Percentiles rank a stretch among this genome's conserved stretches.
These are phyloP conservation scores for Alternaria brassicicola DNA, from an alignment of 2,329 filamentous ascomycete species.

Conservation along the genomic window DNA sequence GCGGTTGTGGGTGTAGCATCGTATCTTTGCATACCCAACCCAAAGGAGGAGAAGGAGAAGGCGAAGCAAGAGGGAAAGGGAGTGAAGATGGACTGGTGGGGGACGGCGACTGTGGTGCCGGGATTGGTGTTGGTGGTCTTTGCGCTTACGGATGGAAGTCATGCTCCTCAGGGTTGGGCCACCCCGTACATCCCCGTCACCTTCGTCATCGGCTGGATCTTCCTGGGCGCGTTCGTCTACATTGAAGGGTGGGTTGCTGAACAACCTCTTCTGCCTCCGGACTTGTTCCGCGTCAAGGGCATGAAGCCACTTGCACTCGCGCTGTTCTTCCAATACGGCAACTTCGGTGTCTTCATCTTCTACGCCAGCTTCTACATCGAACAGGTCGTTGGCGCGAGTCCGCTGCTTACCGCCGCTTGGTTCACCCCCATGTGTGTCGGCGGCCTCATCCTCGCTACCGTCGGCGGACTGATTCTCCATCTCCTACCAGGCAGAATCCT, in stretches of 20 bases:
- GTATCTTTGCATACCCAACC: slow-evolving; percentile 39
- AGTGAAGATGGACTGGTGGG: slow-evolving; percentile 49
- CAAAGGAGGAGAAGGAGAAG: slow-evolving; percentile 16
- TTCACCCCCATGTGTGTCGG: slow-evolving; percentile 47
- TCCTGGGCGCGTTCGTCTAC: slow-evolving; percentile 68
- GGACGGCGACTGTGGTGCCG: slow-evolving; percentile 43
- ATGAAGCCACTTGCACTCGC: slow-evolving; percentile 58
- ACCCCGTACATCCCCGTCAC: slow-evolving; percentile 74
- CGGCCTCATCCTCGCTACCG: slow-evolving; percentile 42
- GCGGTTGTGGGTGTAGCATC: slow-evolving; percentile 37
- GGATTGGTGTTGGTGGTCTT: slow-evolving; percentile 74
- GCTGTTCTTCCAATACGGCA: slow-evolving; percentile 54
- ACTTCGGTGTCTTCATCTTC: slow-evolving; percentile 48
- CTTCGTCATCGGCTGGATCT: slow-evolving; percentile 66
- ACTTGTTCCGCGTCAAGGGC: slow-evolving; percentile 71
- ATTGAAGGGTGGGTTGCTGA: slow-evolving; percentile 73
- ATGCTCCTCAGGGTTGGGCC: slow-evolving; percentile 72
- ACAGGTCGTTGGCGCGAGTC: slow-evolving; percentile 34
- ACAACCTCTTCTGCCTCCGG: slow-evolving; percentile 71
- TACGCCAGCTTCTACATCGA: slow-evolving; percentile 49
- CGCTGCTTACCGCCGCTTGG: slow-evolving; percentile 44
- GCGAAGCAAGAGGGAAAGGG: slow-evolving; percentile 1
- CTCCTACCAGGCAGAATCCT: slow-evolving; percentile 43
- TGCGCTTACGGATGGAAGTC: slow-evolving; percentile 74
- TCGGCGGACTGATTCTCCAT: slow-evolving; percentile 45